Base-by-base conservation (phyloP, 2,329 filamentous ascomycete genomes). In the Fusarium verticillioides region DNA sequence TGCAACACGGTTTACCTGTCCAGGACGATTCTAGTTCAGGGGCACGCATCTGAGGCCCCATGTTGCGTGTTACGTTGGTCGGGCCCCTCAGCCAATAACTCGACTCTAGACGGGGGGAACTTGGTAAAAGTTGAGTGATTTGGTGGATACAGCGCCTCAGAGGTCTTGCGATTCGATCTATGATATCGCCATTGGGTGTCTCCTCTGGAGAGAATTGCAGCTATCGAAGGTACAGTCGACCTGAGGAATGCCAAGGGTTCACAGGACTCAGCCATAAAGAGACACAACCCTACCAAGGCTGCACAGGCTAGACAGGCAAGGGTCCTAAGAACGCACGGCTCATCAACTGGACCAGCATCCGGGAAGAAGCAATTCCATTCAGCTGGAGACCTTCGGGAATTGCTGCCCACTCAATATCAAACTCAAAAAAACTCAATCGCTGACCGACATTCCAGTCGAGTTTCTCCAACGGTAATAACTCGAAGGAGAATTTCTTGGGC, bases 11-110 rank as follows among this genome's bases (percentile, higher is more conserved):
- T 47, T 60, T 60, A 26, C 42, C 42, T 60, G n/a, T 21, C 50
- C 26, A 40, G 53, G 32, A 49, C 56, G 54, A 62, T 60, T 67
- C 60, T 75, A 75, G 70, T 42, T 75, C 73, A 75, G 73, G 73
- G 73, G 73, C 66, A 74, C 58, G 50, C 59, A 63, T 69, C 56
- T 64, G 44, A 40, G 54, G 60, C 66, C 58, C 70, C 71, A 74
- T 74, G 72, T 66, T 60, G 43, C 50, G 50, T 74, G 71, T 50
- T 34, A 74, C 68, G 60, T 60, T 66, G 60, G 42, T 30, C 56
- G 57, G 50, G 50, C 65, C 60, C 44, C 52, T 70, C n/a, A 54
- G 47, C 58, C 65, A 73, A 49, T 49, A 52, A 28, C 30, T 42
- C 32, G 54, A 42, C 43, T 60, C 21, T 64, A 19, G 40, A 59